Percentiles rank a stretch among this genome's conserved stretches.
phyloP scores from a whole-genome alignment of 768 basidiomycete genomes.

The Calocybe cyanea region DNA sequence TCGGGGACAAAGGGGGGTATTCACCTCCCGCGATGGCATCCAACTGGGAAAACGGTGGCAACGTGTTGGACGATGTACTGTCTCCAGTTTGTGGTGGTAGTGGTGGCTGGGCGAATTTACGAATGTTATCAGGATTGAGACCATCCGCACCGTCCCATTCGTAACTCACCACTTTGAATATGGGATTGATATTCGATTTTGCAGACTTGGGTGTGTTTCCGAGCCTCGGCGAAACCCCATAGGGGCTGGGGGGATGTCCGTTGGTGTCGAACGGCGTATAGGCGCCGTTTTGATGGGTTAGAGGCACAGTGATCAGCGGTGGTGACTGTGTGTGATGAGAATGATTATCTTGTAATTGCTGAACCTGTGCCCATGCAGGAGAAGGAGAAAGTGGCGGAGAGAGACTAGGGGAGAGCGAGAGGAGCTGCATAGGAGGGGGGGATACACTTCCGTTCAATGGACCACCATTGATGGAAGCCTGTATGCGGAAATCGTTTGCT shows the following conservation, averaged over 20 bases:
- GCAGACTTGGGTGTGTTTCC: conserved; percentile 60
- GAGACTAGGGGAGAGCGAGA: conserved; percentile 67
- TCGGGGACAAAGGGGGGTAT: conserved; percentile 67
- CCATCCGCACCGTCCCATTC: conserved; percentile 34
- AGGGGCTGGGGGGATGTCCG: conserved; percentile 49
- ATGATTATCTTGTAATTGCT: conserved; percentile 33
- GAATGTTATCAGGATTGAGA: conserved; percentile 30
- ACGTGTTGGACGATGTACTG: conserved; percentile 18
- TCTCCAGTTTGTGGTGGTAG: conserved; percentile 42
- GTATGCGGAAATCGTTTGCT: conserved; percentile 68
- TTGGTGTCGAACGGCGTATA: conserved; percentile 52
- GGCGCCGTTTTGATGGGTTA: conserved; percentile 32
- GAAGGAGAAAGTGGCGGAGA: conserved; percentile 51
- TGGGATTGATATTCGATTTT: conserved; percentile 75
- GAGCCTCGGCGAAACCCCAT: conserved; percentile 59
- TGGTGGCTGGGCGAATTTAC: conserved; percentile 45
- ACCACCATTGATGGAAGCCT: conserved; percentile 62
- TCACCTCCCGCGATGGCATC: conserved; percentile 83
- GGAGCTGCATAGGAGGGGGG: conserved; percentile 71
- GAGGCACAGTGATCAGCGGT: conserved; percentile 32
- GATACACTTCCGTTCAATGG: conserved; percentile 63
- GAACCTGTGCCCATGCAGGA: conserved; percentile 52
- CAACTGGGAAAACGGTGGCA: conserved; percentile 69
- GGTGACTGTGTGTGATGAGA: conserved; percentile 35
- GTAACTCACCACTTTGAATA: conserved; percentile 85